Conservation (phyloP, 768 basidiomycete genomes). For the Boletus edulis region DNA sequence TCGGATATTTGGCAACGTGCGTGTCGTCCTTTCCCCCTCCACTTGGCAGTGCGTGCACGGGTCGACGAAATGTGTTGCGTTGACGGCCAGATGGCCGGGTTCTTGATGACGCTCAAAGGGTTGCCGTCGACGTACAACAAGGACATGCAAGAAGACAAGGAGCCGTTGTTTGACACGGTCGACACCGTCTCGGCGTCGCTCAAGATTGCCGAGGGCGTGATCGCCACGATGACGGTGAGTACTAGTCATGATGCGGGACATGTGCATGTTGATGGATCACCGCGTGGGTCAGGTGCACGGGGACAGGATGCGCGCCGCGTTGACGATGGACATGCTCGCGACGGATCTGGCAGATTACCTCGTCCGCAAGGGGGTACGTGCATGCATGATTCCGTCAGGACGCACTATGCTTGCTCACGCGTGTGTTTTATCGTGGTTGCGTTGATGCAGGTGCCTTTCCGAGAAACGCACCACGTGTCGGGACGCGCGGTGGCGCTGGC, state of each 20-base stretch:
- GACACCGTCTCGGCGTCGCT: constrained; percentile 87
- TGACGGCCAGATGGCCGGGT: constrained; percentile 79
- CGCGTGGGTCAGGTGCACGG: constrained; percentile 70
- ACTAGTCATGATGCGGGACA: background rate
- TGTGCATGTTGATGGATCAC: background rate
- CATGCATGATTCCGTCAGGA: background rate
- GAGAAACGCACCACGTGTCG: constrained; percentile 97
- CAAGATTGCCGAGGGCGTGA: constrained; percentile 91
- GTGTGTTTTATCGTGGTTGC: background rate
- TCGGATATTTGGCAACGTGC: constrained; percentile 87
- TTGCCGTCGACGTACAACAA: constrained; percentile 99
- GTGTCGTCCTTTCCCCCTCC: constrained; percentile 9
- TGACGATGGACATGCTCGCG: constrained; percentile 97
- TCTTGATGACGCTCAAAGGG: constrained; percentile 96
- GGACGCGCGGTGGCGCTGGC: constrained; percentile 95
- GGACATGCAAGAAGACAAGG: constrained; percentile 98
- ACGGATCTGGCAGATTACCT: constrained; percentile 99
- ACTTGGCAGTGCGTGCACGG: background rate
- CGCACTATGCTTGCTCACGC: background rate
- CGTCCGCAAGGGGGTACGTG: constrained; percentile 92
- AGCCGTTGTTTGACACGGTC: constrained; percentile 92
- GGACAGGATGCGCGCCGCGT: constrained; percentile 83
- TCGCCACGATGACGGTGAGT: constrained; percentile 83
- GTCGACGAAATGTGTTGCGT: background rate
- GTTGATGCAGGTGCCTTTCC: constrained; percentile 80